Percentiles rank a stretch among this genome's conserved stretches.
Conservation (phyloP, 139 green algal genomes). For the Bryopsis sp. region DNA sequence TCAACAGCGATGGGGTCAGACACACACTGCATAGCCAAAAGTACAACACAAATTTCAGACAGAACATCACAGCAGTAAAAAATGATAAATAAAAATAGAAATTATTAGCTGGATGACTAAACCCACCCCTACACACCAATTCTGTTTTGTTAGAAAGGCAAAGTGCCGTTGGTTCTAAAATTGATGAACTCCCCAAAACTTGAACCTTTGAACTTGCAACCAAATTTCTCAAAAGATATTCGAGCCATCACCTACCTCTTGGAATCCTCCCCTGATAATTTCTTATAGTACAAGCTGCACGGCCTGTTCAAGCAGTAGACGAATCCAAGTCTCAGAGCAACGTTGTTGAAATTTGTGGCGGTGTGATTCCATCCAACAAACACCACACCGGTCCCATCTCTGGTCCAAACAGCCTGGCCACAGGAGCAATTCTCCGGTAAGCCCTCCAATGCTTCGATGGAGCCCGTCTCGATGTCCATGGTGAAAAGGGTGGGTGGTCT, state of each 20-base stretch:
- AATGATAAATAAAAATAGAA: too few relatives aligned
- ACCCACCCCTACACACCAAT: too few relatives aligned
- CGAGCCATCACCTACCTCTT: neutral
- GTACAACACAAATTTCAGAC: too few relatives aligned
- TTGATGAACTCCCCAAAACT: too few relatives aligned
- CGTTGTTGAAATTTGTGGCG: conserved; percentile 45
- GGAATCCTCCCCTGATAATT: neutral
- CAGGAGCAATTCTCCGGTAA: conserved; percentile 32
- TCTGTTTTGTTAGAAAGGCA: too few relatives aligned
- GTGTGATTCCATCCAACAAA: conserved; percentile 66
- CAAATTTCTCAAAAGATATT: conserved; percentile 2
- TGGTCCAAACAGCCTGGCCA: conserved; percentile 68
- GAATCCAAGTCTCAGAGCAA: conserved; percentile 55
- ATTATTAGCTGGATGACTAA: too few relatives aligned
- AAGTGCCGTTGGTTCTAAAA: too few relatives aligned
- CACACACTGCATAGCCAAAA: too few relatives aligned
- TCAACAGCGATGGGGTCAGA: neutral
- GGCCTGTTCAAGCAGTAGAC: conserved; percentile 85
- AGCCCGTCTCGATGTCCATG: conserved; percentile 18
- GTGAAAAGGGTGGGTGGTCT: conserved; percentile 17
- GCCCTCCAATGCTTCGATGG: conserved; percentile 21
- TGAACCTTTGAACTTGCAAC: too few relatives aligned
- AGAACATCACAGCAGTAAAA: too few relatives aligned
- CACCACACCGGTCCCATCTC: conserved; percentile 42
- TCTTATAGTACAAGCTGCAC: conserved; percentile 40